These are phyloP conservation scores for Gautieria morchelliformis DNA, from an alignment of 768 basidiomycete species.

Conservation along the genomic window DNA sequence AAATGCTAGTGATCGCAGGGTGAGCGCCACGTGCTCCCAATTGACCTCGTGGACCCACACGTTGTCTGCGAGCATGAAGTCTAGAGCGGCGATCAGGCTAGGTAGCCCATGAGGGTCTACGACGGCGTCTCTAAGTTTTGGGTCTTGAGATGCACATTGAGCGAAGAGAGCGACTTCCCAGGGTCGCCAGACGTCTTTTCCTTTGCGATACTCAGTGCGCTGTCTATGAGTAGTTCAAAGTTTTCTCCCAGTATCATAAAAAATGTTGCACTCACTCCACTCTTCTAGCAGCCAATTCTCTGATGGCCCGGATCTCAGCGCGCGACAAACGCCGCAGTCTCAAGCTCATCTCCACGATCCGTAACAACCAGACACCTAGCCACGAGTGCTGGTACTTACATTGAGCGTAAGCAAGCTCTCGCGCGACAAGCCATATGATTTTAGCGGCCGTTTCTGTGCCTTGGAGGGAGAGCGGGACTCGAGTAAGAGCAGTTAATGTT, in stretches of 20 bases:
- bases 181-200: not conserved
- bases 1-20: not conserved
- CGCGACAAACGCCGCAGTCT: not conserved
- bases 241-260: not conserved
- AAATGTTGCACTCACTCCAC: not conserved
- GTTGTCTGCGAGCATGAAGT: not conserved
- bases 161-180: constrained; percentile 8
- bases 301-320: not conserved
- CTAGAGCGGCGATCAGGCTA: not conserved
- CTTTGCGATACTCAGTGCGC: not conserved
- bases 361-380: not conserved
- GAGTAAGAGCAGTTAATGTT: not conserved
- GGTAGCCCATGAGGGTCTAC: not conserved
- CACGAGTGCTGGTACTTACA: constrained; percentile 1
- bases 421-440: not conserved
- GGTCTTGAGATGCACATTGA: not conserved
- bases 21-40: constrained; percentile 1
- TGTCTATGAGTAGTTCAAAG: not conserved
- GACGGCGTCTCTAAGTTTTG: not conserved
- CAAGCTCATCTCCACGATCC: constrained; percentile 4
- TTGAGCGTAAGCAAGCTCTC: not conserved
- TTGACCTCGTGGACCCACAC: not conserved
- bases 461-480: not conserved
- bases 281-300: not conserved
- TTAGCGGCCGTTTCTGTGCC: not conserved